Conservation (phyloP, 495 filamentous ascomycete genomes). For the Podospora fimiseda region DNA sequence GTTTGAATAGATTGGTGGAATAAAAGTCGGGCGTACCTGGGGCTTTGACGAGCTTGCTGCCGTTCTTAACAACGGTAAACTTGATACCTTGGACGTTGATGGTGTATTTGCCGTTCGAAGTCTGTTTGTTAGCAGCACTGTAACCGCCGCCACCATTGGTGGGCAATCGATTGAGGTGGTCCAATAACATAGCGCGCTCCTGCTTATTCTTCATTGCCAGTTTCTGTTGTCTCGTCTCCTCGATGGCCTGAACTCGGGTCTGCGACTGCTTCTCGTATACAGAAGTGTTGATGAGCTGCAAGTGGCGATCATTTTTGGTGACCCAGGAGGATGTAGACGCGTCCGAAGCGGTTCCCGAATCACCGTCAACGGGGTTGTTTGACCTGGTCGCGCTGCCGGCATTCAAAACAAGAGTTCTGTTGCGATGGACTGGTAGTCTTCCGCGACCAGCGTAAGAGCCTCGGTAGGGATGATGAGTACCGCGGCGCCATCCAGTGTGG, state of each 20-base stretch:
- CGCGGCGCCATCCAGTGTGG: constrained; percentile 27
- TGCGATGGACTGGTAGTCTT: constrained; percentile 48
- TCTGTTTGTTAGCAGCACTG: constrained; percentile 29
- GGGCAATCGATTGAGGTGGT: constrained; percentile 36
- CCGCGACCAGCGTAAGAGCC: constrained; percentile 42
- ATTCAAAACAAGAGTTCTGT: constrained; percentile 71
- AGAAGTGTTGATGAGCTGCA: constrained; percentile 81
- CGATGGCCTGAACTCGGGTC: constrained; percentile 66
- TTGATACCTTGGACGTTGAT: constrained; percentile 68
- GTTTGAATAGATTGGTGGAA: constrained; percentile 9
- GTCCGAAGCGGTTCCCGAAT: constrained; percentile 29
- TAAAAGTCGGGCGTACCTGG: constrained; percentile 48
- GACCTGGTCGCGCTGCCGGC: constrained; percentile 18
- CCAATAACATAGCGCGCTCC: constrained; percentile 55
- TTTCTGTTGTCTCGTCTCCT: constrained; percentile 60
- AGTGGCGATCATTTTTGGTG: constrained; percentile 72
- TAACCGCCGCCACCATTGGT: constrained; percentile 29
- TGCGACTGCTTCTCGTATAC: constrained; percentile 73
- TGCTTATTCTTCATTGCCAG: constrained; percentile 52
- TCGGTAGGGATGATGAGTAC: constrained; percentile 30
- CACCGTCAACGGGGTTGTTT: constrained; percentile 16
- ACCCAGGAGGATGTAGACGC: constrained; percentile 57
- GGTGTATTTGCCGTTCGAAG: constrained; percentile 47
- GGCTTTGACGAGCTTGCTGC: constrained; percentile 76
- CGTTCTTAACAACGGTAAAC: constrained; percentile 68